These are phyloP conservation scores for Ogataea chonburiensis DNA, from an alignment of 805 yeast genomes.

Conservation along the genomic window DNA sequence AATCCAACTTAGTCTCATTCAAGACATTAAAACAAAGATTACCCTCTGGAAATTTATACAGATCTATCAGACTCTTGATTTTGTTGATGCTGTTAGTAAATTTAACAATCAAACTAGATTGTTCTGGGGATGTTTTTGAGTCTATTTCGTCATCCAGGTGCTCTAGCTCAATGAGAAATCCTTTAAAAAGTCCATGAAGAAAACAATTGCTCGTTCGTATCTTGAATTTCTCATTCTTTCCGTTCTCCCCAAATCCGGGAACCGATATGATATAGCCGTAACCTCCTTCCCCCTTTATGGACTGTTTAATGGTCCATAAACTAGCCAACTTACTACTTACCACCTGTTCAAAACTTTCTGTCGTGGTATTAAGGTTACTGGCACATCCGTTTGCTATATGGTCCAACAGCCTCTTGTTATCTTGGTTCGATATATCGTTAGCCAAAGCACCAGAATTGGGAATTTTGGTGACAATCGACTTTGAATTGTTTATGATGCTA, in stretches of 20 bases:
- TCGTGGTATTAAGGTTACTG: slow-evolving; percentile 37
- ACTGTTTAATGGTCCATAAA: slow-evolving; percentile 68
- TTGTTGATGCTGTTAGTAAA: slow-evolving; percentile 35
- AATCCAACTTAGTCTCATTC: slow-evolving; percentile 37
- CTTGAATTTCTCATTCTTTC: slow-evolving; percentile 43
- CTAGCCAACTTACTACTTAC: slow-evolving; percentile 59
- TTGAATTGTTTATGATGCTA: slow-evolving; percentile 47
- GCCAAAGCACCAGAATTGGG: slow-evolving; percentile 24
- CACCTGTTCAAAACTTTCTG: slow-evolving; percentile 56
- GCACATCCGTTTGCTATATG: slow-evolving; percentile 47
- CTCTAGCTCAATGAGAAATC: slow-evolving; percentile 63
- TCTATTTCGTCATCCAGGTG: slow-evolving; percentile 31
- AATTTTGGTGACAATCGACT: slow-evolving; percentile 33
- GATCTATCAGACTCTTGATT: slow-evolving; percentile 33
- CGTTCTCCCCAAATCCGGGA: slow-evolving; percentile 17
- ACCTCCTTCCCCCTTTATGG: slow-evolving; percentile 75
- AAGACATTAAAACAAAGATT: slow-evolving; percentile 38
- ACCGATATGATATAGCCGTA: slow-evolving; percentile 54
- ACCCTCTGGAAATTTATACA: slow-evolving; percentile 37
- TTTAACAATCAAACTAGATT: slow-evolving; percentile 29
- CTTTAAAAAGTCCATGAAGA: slow-evolving; percentile 72
- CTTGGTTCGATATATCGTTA: slow-evolving; percentile 14
- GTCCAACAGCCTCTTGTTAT: slow-evolving; percentile 27
- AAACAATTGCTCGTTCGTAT: slow-evolving; percentile 70
- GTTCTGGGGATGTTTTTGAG: slow-evolving; percentile 19